phyloP scores from a whole-genome alignment of 2,329 filamentous ascomycete genomes.

The Hypocrella siamensis region DNA sequence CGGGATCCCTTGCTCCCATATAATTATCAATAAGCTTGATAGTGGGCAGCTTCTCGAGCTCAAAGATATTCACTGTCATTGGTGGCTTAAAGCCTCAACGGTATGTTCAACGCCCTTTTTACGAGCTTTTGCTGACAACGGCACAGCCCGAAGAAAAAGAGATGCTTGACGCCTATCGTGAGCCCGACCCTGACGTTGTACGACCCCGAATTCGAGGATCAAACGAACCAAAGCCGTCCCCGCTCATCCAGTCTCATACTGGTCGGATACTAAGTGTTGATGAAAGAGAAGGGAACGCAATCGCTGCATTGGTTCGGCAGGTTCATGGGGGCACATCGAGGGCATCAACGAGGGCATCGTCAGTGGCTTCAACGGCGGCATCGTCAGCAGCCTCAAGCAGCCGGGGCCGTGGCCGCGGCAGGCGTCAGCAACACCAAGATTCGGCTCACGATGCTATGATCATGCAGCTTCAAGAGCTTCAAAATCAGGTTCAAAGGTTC shows the following conservation, averaged over 20 bases:
- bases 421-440: not conserved
- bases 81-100: not conserved
- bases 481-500: not conserved
- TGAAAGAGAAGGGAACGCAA: not conserved
- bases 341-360: not conserved
- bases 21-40: not conserved
- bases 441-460: not conserved
- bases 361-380: not conserved
- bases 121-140: not conserved
- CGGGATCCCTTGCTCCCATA: not conserved
- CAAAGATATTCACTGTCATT: not conserved
- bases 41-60: not conserved
- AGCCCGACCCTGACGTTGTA: not conserved
- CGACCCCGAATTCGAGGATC: not conserved
- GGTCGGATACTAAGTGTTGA: not conserved
- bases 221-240: not conserved
- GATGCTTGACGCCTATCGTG: not conserved
- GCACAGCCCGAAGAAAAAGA: not conserved
- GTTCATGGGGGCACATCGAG: not conserved
- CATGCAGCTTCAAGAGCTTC: not conserved
- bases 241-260: not conserved
- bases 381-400: not conserved
- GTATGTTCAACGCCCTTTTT: not conserved
- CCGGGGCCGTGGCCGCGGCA: not conserved
- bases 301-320: not conserved